phyloP scores from a whole-genome alignment of 805 yeast species.

The Hanseniaspora singularis region DNA sequence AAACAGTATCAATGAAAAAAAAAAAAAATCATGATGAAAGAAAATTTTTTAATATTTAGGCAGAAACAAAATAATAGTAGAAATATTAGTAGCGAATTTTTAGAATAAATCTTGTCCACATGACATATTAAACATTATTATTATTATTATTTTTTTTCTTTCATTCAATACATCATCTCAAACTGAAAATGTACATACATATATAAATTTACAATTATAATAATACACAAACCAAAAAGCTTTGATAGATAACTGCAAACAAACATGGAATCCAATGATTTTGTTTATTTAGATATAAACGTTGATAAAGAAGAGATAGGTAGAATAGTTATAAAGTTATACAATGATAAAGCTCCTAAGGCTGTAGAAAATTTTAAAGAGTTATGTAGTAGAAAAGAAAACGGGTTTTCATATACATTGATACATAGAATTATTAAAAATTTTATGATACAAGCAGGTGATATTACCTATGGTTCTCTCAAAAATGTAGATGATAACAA shows the following conservation, averaged over 20 bases:
- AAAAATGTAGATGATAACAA: constrained; percentile 17
- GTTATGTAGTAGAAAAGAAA: constrained; percentile 31
- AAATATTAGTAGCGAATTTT: too few relatives aligned
- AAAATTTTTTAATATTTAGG: too few relatives aligned
- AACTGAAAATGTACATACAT: too few relatives aligned
- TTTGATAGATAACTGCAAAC: not conserved
- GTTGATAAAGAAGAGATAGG: constrained; percentile 38
- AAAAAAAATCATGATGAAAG: too few relatives aligned
- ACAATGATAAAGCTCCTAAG: constrained; percentile 41
- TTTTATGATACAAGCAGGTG: constrained; percentile 64
- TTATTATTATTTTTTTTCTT: too few relatives aligned
- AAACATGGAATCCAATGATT: not conserved
- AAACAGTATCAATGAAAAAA: too few relatives aligned
- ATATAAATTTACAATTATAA: too few relatives aligned
- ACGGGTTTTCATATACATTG: constrained; percentile 32
- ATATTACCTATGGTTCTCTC: constrained; percentile 34
- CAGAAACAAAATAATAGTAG: too few relatives aligned
- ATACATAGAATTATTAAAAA: constrained; percentile 55
- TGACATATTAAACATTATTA: too few relatives aligned
- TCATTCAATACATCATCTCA: too few relatives aligned
- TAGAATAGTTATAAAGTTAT: constrained; percentile 49
- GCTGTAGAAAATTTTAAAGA: constrained; percentile 40
- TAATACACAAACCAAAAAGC: too few relatives aligned
- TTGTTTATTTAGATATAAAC: constrained; percentile 40
- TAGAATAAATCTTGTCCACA: too few relatives aligned